phyloP scores from a whole-genome alignment of 129 eudicot species.

The Pseudognaphalium luteoalbum region DNA sequence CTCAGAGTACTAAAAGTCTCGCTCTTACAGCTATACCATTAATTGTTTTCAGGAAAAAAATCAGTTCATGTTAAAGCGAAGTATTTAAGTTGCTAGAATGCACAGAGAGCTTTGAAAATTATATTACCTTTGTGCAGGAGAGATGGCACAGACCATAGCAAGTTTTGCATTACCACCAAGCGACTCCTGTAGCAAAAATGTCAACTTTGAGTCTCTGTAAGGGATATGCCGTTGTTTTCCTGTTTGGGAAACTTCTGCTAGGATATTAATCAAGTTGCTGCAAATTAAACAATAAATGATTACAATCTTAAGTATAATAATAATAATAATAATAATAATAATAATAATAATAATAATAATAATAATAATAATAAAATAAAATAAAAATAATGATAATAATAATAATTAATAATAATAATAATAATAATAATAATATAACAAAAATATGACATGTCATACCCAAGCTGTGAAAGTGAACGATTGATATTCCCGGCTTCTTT shows the following conservation, averaged over 20 bases:
- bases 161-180: conserved; percentile 97
- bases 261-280: conserved; percentile 88
- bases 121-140: conserved; percentile 79
- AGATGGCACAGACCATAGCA: conserved; percentile 97
- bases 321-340: background rate
- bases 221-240: conserved; percentile 98
- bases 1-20: conserved; percentile 94
- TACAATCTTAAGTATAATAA: background rate
- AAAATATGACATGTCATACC: conserved; percentile 47
- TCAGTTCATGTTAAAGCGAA: background rate
- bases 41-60: background rate
- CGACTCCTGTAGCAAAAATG: conserved; percentile 94
- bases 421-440: background rate
- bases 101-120: background rate
- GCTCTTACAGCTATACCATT: conserved; percentile 73
- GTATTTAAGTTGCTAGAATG: background rate
- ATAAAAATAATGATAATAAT: background rate
- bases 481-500: conserved; percentile 99
- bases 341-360: background rate
- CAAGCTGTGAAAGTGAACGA: conserved; percentile 98
- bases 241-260: conserved; percentile 95
- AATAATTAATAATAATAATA: no score
- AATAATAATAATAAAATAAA: background rate
- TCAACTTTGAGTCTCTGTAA: conserved; percentile 89
- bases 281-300: conserved; percentile 19